phyloP scores from a whole-genome alignment of 768 basidiomycete species.

The Trametes elegans region DNA sequence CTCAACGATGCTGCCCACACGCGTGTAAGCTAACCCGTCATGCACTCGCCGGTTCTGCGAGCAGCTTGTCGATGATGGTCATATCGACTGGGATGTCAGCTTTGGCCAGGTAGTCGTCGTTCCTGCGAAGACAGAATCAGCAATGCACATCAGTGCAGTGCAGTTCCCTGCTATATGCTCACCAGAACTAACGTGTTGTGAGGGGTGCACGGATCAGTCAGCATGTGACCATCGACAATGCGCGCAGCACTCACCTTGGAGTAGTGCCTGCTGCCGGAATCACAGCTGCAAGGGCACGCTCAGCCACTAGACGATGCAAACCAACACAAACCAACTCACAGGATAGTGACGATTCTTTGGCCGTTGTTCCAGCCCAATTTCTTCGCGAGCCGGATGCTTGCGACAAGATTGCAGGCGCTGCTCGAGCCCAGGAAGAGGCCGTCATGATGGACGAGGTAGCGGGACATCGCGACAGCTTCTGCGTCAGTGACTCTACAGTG shows the following conservation, averaged over 20 bases:
- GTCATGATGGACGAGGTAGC: constrained; percentile 86
- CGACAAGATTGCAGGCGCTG: constrained; percentile 94
- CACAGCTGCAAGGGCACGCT: constrained; percentile 52
- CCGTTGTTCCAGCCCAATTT: constrained; percentile 67
- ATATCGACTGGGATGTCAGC: constrained; percentile 42
- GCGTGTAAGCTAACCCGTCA: neutral
- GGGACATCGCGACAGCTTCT: constrained; percentile 95
- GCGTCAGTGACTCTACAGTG: constrained; percentile 86
- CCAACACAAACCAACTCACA: constrained; percentile 51
- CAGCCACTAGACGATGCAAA: neutral
- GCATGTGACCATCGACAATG: neutral
- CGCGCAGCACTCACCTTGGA: constrained; percentile 64
- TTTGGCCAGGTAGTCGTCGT: constrained; percentile 46
- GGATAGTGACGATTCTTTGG: constrained; percentile 77
- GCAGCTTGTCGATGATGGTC: constrained; percentile 39
- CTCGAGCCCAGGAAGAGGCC: constrained; percentile 95
- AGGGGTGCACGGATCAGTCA: neutral
- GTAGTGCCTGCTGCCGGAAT: constrained; percentile 89
- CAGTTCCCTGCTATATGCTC: constrained; percentile 25
- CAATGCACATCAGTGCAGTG: neutral
- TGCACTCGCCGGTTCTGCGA: constrained; percentile 22
- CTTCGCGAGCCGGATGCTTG: constrained; percentile 78
- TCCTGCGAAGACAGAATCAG: constrained; percentile 34
- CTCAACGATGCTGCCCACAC: no score
- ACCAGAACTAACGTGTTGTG: constrained; percentile 46